phyloP scores from a whole-genome alignment of 2,329 filamentous ascomycete genomes.

The Aureobasidium sp. region DNA sequence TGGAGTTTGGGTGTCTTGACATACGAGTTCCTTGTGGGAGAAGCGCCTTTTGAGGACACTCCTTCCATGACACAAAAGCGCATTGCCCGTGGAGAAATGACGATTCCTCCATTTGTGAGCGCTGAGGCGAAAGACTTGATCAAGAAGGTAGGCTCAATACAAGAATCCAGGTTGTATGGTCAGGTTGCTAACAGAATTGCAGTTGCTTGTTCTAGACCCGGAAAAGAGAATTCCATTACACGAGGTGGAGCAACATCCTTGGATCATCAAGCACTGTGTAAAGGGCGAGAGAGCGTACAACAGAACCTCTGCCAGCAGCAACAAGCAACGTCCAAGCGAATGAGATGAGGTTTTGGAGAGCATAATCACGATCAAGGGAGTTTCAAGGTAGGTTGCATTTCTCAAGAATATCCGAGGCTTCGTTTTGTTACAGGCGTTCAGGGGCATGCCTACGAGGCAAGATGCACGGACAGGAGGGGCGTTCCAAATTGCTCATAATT shows the following conservation, averaged over 20 bases:
- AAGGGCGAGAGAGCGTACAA: conserved; percentile 39
- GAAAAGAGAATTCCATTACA: conserved; percentile 15
- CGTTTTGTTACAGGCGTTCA: not conserved
- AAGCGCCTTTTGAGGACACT: conserved; percentile 17
- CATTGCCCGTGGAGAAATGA: conserved; percentile 18
- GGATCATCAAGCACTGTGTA: conserved; percentile 18
- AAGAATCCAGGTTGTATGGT: not conserved
- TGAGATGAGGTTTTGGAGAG: not conserved
- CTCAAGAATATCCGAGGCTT: not conserved
- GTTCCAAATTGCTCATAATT: not conserved
- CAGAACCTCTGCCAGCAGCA: conserved; percentile 29
- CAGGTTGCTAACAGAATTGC: not conserved
- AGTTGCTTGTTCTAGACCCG: conserved; percentile 16
- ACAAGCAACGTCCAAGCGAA: conserved; percentile 18
- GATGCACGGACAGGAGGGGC: not conserved
- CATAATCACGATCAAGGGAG: not conserved
- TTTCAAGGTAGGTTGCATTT: conserved; percentile 8
- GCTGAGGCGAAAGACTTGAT: conserved; percentile 17
- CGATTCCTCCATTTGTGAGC: conserved; percentile 16
- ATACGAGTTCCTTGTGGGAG: conserved; percentile 17
- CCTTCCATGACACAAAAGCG: conserved; percentile 17
- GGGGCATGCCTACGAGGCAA: not conserved
- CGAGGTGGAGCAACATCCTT: conserved; percentile 16
- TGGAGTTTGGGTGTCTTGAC: conserved; percentile 18
- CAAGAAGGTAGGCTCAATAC: conserved; percentile 15